phyloP scores from a whole-genome alignment of 108 stramenopile genomes.

The Bacterosira constricta region DNA sequence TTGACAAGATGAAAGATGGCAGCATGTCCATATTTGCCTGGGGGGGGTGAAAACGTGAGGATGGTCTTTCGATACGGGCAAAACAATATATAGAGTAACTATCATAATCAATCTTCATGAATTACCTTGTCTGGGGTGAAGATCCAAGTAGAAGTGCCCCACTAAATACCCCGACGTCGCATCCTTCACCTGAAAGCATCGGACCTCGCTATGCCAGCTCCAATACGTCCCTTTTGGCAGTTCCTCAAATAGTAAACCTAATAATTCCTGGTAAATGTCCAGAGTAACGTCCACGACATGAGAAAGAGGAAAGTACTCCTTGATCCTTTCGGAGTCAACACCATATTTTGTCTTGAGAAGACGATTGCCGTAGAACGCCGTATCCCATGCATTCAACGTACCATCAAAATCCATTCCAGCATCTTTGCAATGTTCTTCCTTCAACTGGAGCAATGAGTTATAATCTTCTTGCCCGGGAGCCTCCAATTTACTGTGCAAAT shows the following conservation, averaged over 20 bases:
- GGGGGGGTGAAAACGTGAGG: background rate
- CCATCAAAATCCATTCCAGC: conserved; percentile 34
- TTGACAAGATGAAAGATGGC: conserved; percentile 57
- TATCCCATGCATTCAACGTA: conserved; percentile 52
- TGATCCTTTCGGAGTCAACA: conserved; percentile 47
- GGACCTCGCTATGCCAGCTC: conserved; percentile 52
- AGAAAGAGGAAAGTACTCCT: conserved; percentile 50
- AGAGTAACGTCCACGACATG: conserved; percentile 52
- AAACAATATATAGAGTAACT: background rate
- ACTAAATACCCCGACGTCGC: conserved; percentile 19
- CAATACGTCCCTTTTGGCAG: conserved; percentile 40
- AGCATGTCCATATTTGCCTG: conserved; percentile 50
- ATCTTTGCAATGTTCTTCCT: conserved; percentile 37
- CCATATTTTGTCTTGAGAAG: conserved; percentile 44
- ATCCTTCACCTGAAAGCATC: conserved; percentile 47
- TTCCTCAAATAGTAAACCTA: conserved; percentile 49
- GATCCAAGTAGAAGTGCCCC: conserved; percentile 48
- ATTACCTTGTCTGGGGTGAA: conserved; percentile 22
- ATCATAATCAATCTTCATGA: no score
- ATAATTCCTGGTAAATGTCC: conserved; percentile 54
- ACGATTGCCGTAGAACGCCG: conserved; percentile 35
- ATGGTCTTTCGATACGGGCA: background rate
- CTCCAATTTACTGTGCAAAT: conserved; percentile 30
- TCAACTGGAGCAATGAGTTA: conserved; percentile 29
- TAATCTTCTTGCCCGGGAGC: conserved; percentile 23